Base-by-base conservation (phyloP, 306 rosid genomes). In the Vigna hirtella region DNA sequence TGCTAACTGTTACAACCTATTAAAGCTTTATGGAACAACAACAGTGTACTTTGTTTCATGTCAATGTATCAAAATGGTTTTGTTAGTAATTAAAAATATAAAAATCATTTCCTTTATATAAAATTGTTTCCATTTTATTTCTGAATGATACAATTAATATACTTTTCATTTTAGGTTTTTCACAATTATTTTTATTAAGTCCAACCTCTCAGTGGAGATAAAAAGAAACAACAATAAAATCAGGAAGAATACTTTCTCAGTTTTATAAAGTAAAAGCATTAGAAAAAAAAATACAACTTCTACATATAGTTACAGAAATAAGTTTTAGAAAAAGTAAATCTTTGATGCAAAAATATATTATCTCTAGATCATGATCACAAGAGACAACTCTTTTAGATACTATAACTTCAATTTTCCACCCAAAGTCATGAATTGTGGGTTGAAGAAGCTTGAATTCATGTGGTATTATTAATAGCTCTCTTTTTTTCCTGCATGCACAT, bases 381-480 rank as follows among this genome's bases (percentile, higher is more conserved):
- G 36, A 56, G 57, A 18, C 18, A 61, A 74, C 18, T n/a, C 2
- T 47, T 62, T 49, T 6, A 5, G 24, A 42, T 12, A 65, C 11
- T 67, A 20, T 8, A 30, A 17, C 36, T 30, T 30, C 5, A 47
- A 47, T 20, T 47, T 62, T 26, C 16, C n/a, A 1, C 50, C 48
- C 49, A 30, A 36, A 28, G 20, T 15, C 71, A 28, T 28, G 57
- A 28, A 47, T 3, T 12, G 34, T 63, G 51, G 71, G 47, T 24
- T 47, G 58, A 76, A 50, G 55, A 15, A 61, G 38, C 52, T 26
- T 49, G 72, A 42, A 76, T 28, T 36, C 73, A 34, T 51, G 52
- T 36, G 73, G 42, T 20, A 64, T 11, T 64, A 7, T 49, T 64
- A 13, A 76, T 50, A 38, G 11, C 32, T 74, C 49, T 59, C 47